Evolutionary conservation across 2,329 filamentous ascomycete species (phyloP), one percentile per base, ranked within the genome.

Genomic region (Penicillium sp.): DNA sequence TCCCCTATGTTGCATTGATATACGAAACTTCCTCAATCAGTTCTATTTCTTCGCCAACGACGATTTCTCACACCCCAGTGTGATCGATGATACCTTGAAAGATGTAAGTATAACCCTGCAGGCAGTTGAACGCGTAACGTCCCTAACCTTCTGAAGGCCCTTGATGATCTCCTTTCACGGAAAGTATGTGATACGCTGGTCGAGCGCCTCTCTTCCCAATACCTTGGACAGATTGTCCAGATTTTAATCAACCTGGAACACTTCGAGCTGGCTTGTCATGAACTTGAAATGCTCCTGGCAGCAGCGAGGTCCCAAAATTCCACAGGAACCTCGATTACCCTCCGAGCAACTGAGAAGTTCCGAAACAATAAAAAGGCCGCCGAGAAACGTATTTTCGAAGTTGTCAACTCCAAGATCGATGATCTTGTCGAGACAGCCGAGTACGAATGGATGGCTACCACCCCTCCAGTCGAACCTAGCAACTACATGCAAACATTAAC

Each of bases 11-110:
- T 99, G 94, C 78, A 97, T 97, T 70, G 92, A 97, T 68, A 97
- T 99, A 65, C 86, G 93, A 36, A 97, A 97, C 73, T 97, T 99
- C 72, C 80, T 97, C 55, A 97, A 97, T 72, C 92, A 97, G 69
- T 97, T 99, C 67, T 97, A 97, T 73, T 92, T 95, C 73, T 99
- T 97, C 75, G 92, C 91, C 8, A 92, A 96, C 67, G 92, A 97
- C 67, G 92, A 97, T 70, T 97, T 97, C 69, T 89, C 94, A 60
- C 90, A 96, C 61, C 89, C 91, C 1, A 88, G 85, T 58, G 84
- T 95, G 49, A 96, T 99, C 62, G 94, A 99, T 62, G 89, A 95
- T 60, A 96, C 92, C 0, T 80, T 99, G 6, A 88, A 89, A 71
- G 89, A 88, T 73, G 90, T 88, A 74, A 56, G 62, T 60, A 13